Evolutionary conservation across 2,329 filamentous ascomycete species (phyloP), one percentile per base, ranked within the genome.

Genomic region (Neonectria magnoliae): DNA sequence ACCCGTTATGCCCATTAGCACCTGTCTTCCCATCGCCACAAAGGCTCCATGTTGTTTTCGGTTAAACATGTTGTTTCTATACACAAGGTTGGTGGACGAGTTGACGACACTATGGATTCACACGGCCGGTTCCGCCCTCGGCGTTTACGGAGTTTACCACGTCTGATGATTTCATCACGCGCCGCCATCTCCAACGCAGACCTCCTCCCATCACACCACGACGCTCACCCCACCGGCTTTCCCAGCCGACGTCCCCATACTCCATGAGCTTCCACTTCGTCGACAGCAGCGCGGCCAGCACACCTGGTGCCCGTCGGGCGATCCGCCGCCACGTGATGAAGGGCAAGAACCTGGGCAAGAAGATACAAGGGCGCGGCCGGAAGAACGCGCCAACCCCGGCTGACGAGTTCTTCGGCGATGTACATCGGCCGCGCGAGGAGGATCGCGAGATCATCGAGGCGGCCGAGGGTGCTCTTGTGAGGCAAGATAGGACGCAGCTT

Each of bases 281-380:
- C 47, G 66, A 70, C 14, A 57, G 61, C 42, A 63, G 59, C 4
- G 56, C 57, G 2, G 20, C 47, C 25, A 51, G 52, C 9, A 60
- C 42, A 3, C 56, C 66, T 11, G 48, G 56, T n/a, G 45, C 64
- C 2, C 65, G 69, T 4, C 64, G 59, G 45, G 60, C 61, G 1
- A 72, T 72, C 47, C 70, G 69, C 18, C 63, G 69, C 16, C 69
- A 71, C 70, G 70, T 72, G 6, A 72, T 72, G 69, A 71, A 70
- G 55, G 69, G 69, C 25, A 71, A 65, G 51, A 72, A 72, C 42
- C 29, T 65, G 18, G 70, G 70, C 1, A 70, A 61, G 8, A 71
- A 33, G 29, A 68, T 72, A 25, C 53, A 60, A 20, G 66, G 66
- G 1, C 68, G 70, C 16, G 70, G 69, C 1, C 64, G 64, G 36